Conservation (phyloP, 2,329 filamentous ascomycete species). For the Exophiala spinifera region DNA sequence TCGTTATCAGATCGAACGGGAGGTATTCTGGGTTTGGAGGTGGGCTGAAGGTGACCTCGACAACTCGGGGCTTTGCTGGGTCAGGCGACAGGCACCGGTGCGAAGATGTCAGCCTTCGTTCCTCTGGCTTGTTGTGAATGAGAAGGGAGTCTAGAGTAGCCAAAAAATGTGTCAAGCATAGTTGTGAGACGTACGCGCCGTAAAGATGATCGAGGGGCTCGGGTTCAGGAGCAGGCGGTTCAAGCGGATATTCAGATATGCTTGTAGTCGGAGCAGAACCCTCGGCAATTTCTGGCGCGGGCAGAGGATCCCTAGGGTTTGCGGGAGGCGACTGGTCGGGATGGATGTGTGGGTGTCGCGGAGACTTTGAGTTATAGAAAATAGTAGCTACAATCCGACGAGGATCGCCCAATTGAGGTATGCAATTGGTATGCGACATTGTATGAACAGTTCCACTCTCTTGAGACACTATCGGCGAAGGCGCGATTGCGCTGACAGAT, state of each 20-base stretch:
- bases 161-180: slow-evolving; percentile 56
- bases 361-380: slow-evolving; percentile 46
- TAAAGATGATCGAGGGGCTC: slow-evolving; percentile 56
- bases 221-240: slow-evolving; percentile 53
- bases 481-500: slow-evolving; percentile 27
- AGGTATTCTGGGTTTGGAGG: slow-evolving; percentile 49
- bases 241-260: slow-evolving; percentile 52
- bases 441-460: slow-evolving; percentile 48
- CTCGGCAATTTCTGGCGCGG: slow-evolving; percentile 40
- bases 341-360: slow-evolving; percentile 46
- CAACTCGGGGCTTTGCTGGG: slow-evolving; percentile 44
- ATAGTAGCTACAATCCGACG: slow-evolving; percentile 48
- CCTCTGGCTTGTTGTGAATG: slow-evolving; percentile 38
- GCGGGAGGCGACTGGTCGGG: slow-evolving; percentile 44
- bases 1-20: slow-evolving; percentile 65
- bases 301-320: slow-evolving; percentile 38
- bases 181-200: slow-evolving; percentile 53
- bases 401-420: slow-evolving; percentile 39
- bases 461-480: slow-evolving; percentile 33
- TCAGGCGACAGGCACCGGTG: slow-evolving; percentile 47
- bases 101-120: slow-evolving; percentile 45
- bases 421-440: slow-evolving; percentile 43
- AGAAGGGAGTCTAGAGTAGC: slow-evolving; percentile 48
- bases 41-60: slow-evolving; percentile 52
- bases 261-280: slow-evolving; percentile 52